These are phyloP conservation scores for Dianthus caryophyllus DNA, from an alignment of 148 eudicot species.

Conservation along the genomic window DNA sequence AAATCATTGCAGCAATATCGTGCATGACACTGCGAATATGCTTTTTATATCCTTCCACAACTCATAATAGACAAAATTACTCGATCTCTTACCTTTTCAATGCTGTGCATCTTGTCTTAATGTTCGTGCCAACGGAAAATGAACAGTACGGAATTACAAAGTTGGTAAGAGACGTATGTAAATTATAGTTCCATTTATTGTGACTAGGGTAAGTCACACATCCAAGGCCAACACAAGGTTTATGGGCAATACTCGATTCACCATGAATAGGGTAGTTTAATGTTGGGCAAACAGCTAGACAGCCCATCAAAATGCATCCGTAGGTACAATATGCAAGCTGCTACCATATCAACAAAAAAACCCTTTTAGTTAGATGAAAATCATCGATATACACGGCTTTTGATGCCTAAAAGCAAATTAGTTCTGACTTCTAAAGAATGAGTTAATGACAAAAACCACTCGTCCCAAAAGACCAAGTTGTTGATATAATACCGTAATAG, in stretches of 20 bases:
- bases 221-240: background rate
- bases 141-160: background rate
- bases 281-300: background rate
- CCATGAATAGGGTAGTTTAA: background rate
- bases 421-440: background rate
- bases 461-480: no score
- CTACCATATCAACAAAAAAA: no score
- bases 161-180: background rate
- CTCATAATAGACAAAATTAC: background rate
- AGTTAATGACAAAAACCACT: no score
- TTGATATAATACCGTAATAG: no score
- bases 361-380: slow-evolving; percentile 1
- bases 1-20: background rate
- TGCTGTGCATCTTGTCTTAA: background rate
- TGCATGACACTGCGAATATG: background rate
- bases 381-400: no score
- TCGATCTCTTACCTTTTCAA: slow-evolving; percentile 23
- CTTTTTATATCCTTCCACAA: no score
- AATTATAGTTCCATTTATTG: background rate
- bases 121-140: background rate
- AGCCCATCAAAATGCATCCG: slow-evolving; percentile 10
- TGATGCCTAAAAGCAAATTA: no score
- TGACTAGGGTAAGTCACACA: slow-evolving; percentile 7
- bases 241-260: background rate
- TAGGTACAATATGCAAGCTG: slow-evolving; percentile 6